Evolutionary conservation across 2,329 filamentous ascomycete species (phyloP).

Genomic region (Atkinsonella hypoxylon): DNA sequence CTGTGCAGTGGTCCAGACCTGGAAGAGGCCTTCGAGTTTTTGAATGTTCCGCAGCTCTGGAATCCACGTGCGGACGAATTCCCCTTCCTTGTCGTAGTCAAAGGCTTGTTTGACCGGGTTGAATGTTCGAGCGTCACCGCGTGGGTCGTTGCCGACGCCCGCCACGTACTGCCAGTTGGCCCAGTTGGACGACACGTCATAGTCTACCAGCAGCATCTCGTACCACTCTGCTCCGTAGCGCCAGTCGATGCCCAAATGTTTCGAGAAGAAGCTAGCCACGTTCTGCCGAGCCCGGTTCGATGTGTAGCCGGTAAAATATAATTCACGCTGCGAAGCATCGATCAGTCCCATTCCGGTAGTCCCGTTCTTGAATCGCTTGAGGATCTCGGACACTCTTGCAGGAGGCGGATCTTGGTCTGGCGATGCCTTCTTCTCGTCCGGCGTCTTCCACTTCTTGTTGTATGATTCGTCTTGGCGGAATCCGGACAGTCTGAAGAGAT

Average conservation of each 20-base stretch:
- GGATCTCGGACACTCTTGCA: slow-evolving; percentile 31
- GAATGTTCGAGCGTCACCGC: slow-evolving; percentile 60
- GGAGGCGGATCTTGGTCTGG: slow-evolving; percentile 27
- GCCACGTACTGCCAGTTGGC: slow-evolving; percentile 75
- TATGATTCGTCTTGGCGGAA: slow-evolving; percentile 39
- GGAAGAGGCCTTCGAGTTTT: slow-evolving; percentile 49
- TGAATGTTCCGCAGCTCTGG: slow-evolving; percentile 49
- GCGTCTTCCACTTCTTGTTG: slow-evolving; percentile 37
- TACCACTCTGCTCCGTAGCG: slow-evolving; percentile 74
- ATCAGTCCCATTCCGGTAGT: slow-evolving; percentile 66
- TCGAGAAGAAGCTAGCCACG: slow-evolving; percentile 61
- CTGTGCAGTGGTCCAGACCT: slow-evolving; percentile 52
- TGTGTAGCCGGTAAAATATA: slow-evolving; percentile 66
- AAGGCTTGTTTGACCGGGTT: slow-evolving; percentile 73
- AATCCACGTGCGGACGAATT: slow-evolving; percentile 64
- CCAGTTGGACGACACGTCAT: slow-evolving; percentile 68
- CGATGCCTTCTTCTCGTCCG: slow-evolving; percentile 17
- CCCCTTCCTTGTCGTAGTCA: slow-evolving; percentile 60
- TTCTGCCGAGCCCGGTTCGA: slow-evolving; percentile 68
- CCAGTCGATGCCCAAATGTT: slow-evolving; percentile 68
- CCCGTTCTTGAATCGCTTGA: slow-evolving; percentile 52
- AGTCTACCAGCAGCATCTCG: slow-evolving; percentile 61
- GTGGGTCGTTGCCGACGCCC: slow-evolving; percentile 68
- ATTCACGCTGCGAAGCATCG: slow-evolving; percentile 64
- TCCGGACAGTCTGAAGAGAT: slow-evolving; percentile 53